phyloP scores from a whole-genome alignment of 2,329 filamentous ascomycete genomes.

The Moelleriella libera region DNA sequence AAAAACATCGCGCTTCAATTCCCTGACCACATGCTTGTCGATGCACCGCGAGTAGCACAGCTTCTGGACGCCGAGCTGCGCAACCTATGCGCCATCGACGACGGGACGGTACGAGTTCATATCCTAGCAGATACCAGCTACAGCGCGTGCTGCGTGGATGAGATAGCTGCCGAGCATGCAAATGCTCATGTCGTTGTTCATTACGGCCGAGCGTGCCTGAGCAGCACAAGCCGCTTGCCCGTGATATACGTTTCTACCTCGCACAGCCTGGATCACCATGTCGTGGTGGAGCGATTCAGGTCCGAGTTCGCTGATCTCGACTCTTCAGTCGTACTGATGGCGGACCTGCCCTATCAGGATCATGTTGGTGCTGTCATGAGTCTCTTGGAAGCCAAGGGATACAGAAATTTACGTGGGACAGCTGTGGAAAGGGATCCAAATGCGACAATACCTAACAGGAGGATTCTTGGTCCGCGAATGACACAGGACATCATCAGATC shows the following conservation, averaged over 20 bases:
- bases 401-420: slow-evolving; percentile 54
- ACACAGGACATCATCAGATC: slow-evolving; percentile 36
- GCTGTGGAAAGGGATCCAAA: slow-evolving; percentile 64
- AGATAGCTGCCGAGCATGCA: slow-evolving; percentile 89
- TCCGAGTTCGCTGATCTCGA: slow-evolving; percentile 51
- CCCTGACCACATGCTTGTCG: slow-evolving; percentile 79
- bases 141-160: slow-evolving; percentile 92
- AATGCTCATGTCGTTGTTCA: slow-evolving; percentile 85
- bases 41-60: slow-evolving; percentile 69
- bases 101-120: slow-evolving; percentile 38
- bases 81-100: slow-evolving; percentile 2
- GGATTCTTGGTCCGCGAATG: slow-evolving; percentile 30
- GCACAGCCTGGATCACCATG: slow-evolving; percentile 49
- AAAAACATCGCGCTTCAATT: slow-evolving; percentile 82
- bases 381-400: slow-evolving; percentile 48
- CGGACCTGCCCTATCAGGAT: slow-evolving; percentile 74
- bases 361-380: slow-evolving; percentile 50
- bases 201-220: slow-evolving; percentile 85
- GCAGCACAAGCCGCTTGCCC: slow-evolving; percentile 72
- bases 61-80: slow-evolving; percentile 21
- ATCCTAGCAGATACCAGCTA: slow-evolving; percentile 94
- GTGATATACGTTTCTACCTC: slow-evolving; percentile 85
- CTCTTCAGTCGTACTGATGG: slow-evolving; percentile 63
- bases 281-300: slow-evolving; percentile 45
- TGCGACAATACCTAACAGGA: slow-evolving; percentile 73